Evolutionary conservation across 108 stramenopile species (phyloP), one percentile per base, ranked within the genome.

Genomic region (Pseudonitzschia multiseries): DNA sequence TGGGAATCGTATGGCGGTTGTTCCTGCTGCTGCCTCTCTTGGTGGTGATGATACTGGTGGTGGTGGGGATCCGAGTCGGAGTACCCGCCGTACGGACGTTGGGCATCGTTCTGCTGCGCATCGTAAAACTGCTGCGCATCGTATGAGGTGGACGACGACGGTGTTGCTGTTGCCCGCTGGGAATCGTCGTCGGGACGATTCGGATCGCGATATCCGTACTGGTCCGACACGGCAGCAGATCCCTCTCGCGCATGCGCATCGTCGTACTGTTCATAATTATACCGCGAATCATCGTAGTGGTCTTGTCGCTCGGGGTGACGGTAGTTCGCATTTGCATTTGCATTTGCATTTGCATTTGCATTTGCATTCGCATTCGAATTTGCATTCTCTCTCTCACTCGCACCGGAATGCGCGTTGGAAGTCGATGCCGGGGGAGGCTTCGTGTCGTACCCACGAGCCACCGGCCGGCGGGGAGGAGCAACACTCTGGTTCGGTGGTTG

Each of bases 361-460:
- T n/a, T n/a, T n/a, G 36, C 6, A 36, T 36, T 36, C 6, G 36
- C 36, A 6, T 36, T 36, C 36, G 36, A 36, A 36, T 36, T 36
- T 10, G 46, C 46, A 48, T 48, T 18, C 46, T n/a, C n/a, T n/a
- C n/a, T n/a, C n/a, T n/a, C n/a, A n/a, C n/a, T n/a, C n/a, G n/a
- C n/a, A n/a, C n/a, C n/a, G n/a, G n/a, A n/a, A n/a, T n/a, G n/a
- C n/a, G n/a, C n/a, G n/a, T n/a, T n/a, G n/a, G n/a, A 10, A 22
- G 24, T 56, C 10, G 54, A 2, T 24, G 21, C 36, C 6, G 36
- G 36, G 24, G 54, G 54, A 24, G 54, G 54, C 9, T 56, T 56
- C 26, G 54, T 56, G 54, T 56, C 54, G 22, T 56, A 56, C 26
- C 54, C 54, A 24, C 54, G 54, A 26, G 54, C 12, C 54, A 14